phyloP scores from a whole-genome alignment of 2,329 filamentous ascomycete species.

The Nothophoma quercina region DNA sequence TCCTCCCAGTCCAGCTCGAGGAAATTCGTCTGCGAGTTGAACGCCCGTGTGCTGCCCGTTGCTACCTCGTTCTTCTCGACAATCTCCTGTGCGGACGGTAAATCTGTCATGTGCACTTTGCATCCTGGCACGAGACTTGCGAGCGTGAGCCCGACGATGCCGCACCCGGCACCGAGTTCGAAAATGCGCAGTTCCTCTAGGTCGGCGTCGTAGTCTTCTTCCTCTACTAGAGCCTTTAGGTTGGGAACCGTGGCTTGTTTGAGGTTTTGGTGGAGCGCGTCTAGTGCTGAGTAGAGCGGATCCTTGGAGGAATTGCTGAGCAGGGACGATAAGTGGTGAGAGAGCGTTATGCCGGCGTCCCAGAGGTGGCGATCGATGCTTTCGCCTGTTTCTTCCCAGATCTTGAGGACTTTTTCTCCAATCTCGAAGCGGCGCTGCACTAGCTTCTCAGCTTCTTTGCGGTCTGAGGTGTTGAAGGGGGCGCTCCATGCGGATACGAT shows the following conservation, averaged over 20 bases:
- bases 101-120: conserved; percentile 69
- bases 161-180: conserved; percentile 73
- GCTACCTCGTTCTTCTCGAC: conserved; percentile 65
- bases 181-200: conserved; percentile 61
- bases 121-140: conserved; percentile 61
- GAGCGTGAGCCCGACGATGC: conserved; percentile 70
- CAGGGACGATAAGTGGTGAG: conserved; percentile 54
- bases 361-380: conserved; percentile 77
- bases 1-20: conserved; percentile 70
- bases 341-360: conserved; percentile 67
- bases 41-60: no score
- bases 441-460: conserved; percentile 57
- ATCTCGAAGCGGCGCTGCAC: conserved; percentile 63
- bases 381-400: conserved; percentile 76
- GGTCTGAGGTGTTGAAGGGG: conserved; percentile 50
- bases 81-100: conserved; percentile 69
- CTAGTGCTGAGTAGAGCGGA: no score
- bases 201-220: no score
- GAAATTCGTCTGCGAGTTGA: no score
- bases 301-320: not conserved
- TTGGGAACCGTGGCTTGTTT: no score
- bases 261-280: not conserved
- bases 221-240: no score
- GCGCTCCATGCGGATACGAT: conserved; percentile 67
- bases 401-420: conserved; percentile 55